phyloP scores from a whole-genome alignment of 805 yeast species.

The Nakazawaea pomicola region DNA sequence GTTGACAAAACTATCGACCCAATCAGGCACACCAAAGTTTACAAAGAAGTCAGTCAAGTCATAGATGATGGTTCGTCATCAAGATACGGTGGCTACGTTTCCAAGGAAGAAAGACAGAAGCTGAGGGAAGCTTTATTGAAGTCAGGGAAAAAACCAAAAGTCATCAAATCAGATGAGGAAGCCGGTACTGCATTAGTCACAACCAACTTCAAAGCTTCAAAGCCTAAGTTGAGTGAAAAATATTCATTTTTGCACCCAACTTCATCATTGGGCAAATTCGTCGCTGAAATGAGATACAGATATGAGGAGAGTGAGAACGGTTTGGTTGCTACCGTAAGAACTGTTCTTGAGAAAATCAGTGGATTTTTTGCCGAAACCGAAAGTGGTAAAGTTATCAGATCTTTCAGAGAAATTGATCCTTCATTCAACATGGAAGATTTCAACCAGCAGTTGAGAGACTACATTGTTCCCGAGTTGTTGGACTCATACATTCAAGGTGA shows the following conservation, averaged over 20 bases:
- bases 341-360: constrained; percentile 72
- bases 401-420: constrained; percentile 88
- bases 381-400: constrained; percentile 83
- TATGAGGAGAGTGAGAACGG: constrained; percentile 97
- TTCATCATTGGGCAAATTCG: constrained; percentile 61
- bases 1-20: constrained; percentile 92
- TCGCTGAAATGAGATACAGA: constrained; percentile 57
- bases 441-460: constrained; percentile 80
- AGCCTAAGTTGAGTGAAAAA: constrained; percentile 59
- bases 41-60: constrained; percentile 82
- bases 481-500: constrained; percentile 96
- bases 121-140: constrained; percentile 63
- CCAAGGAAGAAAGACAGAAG: constrained; percentile 71
- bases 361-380: constrained; percentile 96
- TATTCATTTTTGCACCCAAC: constrained; percentile 64
- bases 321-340: constrained; percentile 72
- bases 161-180: constrained; percentile 70
- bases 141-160: constrained; percentile 56
- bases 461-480: constrained; percentile 88
- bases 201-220: constrained; percentile 74
- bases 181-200: constrained; percentile 82
- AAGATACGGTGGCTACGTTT: constrained; percentile 87
- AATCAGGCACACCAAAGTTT: constrained; percentile 82
- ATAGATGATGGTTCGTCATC: constrained; percentile 89
- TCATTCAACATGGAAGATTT: constrained; percentile 75